Percentiles rank a stretch among this genome's conserved stretches.
Conservation (phyloP, 768 basidiomycete genomes). For the Termitomyces sp. region DNA sequence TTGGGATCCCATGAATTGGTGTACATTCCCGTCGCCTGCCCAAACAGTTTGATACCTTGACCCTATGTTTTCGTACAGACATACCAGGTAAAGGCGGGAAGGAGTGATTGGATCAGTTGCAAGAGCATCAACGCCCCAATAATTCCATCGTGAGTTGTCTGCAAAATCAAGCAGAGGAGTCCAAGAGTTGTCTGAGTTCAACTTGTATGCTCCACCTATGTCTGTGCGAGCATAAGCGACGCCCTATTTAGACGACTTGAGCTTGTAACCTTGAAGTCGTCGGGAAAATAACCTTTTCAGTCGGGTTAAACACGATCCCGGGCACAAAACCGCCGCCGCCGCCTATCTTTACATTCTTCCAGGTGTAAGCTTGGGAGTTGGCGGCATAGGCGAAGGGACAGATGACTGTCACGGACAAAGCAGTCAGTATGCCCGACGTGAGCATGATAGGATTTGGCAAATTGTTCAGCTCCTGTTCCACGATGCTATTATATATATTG, state of each 20-base stretch:
- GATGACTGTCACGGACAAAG: conserved; percentile 22
- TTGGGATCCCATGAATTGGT: conserved; percentile 60
- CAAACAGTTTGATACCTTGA: background rate
- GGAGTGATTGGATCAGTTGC: conserved; percentile 59
- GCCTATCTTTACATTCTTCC: conserved; percentile 58
- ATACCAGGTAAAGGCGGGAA: conserved; percentile 47
- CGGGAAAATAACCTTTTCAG: conserved; percentile 30
- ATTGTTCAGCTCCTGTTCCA: background rate
- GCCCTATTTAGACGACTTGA: conserved; percentile 28
- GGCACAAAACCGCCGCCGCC: conserved; percentile 49
- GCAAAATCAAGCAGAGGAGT: conserved; percentile 57
- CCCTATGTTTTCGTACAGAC: background rate
- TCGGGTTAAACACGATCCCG: conserved; percentile 58
- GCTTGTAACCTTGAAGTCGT: background rate
- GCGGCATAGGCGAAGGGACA: conserved; percentile 30
- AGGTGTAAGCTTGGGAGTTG: conserved; percentile 48
- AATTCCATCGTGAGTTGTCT: conserved; percentile 44
- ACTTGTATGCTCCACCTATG: conserved; percentile 60
- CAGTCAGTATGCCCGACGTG: conserved; percentile 25
- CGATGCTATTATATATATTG: conserved; percentile 11
- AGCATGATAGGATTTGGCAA: conserved; percentile 21
- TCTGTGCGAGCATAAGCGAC: conserved; percentile 64
- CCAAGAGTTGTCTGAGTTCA: conserved; percentile 60
- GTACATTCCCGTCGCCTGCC: conserved; percentile 54
- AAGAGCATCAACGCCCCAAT: conserved; percentile 58